Evolutionary conservation across 805 yeast genomes (phyloP).

Genomic region (Scheffersomyces spartinae): DNA sequence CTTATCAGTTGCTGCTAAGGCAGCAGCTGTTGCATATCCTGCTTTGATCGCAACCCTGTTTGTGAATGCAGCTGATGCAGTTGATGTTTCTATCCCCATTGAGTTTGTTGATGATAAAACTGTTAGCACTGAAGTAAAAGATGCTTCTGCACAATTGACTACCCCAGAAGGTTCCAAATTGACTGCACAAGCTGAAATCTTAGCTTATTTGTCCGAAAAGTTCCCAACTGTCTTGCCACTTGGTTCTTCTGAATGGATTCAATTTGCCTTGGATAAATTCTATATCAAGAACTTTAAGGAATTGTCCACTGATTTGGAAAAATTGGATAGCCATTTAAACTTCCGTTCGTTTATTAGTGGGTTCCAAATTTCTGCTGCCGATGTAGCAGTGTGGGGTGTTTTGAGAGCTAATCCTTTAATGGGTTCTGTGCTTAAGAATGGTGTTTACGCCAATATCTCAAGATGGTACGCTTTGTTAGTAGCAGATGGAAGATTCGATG

Average conservation of each 20-base stretch:
- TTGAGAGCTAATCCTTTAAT: conserved; percentile 87
- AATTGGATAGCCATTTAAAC: conserved; percentile 73
- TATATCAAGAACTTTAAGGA: conserved; percentile 82
- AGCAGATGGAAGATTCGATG: conserved; percentile 55
- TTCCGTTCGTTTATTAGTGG: conserved; percentile 73
- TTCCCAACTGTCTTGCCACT: conserved; percentile 36
- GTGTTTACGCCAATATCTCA: conserved; percentile 72
- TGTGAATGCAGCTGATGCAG: conserved; percentile 38
- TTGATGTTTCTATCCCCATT: conserved; percentile 41
- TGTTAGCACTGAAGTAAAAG: conserved; percentile 32
- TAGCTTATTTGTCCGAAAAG: conserved; percentile 38
- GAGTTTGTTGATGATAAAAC: conserved; percentile 62
- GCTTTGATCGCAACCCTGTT: conserved; percentile 69
- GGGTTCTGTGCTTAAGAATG: conserved; percentile 81
- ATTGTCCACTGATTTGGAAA: conserved; percentile 65
- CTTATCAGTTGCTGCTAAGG: conserved; percentile 74
- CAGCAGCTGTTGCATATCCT: conserved; percentile 71
- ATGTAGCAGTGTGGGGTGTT: conserved; percentile 87
- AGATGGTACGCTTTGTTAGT: conserved; percentile 87
- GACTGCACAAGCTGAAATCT: conserved; percentile 31
- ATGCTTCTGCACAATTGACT: conserved; percentile 25
- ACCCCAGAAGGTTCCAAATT: conserved; percentile 31
- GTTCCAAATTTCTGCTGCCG: conserved; percentile 59
- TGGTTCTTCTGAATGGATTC: conserved; percentile 49
- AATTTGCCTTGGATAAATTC: conserved; percentile 55